Evolutionary conservation across 2,329 filamentous ascomycete species (phyloP).

Genomic region (Thelonectria rubi): DNA sequence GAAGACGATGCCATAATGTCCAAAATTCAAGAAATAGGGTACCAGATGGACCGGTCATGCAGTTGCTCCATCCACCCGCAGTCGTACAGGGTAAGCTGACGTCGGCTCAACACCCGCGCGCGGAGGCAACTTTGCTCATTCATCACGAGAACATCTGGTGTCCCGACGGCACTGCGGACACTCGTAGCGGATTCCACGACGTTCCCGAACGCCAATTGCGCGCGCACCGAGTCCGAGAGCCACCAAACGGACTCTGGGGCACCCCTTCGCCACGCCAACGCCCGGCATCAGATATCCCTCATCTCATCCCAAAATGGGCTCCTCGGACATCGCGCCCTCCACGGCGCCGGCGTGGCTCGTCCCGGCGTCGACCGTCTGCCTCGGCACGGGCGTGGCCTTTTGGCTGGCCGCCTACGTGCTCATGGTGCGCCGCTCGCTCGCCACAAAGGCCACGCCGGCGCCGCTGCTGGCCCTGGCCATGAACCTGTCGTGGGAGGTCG

Average conservation of each 20-base stretch:
- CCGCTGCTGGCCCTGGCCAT: constrained; percentile 58
- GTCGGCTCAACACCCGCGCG: background rate
- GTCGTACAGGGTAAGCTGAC: background rate
- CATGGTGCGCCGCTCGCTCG: constrained; percentile 56
- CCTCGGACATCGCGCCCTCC: constrained; percentile 50
- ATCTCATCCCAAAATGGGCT: constrained; percentile 47
- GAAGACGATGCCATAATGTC: no score
- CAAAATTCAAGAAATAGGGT: no score
- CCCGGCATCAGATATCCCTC: no score
- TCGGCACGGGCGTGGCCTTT: constrained; percentile 50
- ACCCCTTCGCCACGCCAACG: background rate
- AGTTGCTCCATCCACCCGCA: background rate
- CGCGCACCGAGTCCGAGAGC: background rate
- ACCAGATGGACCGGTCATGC: no score
- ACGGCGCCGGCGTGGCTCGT: constrained; percentile 51
- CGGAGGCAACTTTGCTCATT: background rate
- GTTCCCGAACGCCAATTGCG: background rate
- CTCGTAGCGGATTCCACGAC: background rate
- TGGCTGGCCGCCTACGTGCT: constrained; percentile 58
- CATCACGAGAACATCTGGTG: background rate
- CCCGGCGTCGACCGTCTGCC: constrained; percentile 46
- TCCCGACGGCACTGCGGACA: background rate
- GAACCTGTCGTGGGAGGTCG: constrained; percentile 62
- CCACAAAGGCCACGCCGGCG: constrained; percentile 59
- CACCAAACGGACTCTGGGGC: background rate